phyloP scores from a whole-genome alignment of 2,329 filamentous ascomycete genomes.

The Alternaria metachromatica region DNA sequence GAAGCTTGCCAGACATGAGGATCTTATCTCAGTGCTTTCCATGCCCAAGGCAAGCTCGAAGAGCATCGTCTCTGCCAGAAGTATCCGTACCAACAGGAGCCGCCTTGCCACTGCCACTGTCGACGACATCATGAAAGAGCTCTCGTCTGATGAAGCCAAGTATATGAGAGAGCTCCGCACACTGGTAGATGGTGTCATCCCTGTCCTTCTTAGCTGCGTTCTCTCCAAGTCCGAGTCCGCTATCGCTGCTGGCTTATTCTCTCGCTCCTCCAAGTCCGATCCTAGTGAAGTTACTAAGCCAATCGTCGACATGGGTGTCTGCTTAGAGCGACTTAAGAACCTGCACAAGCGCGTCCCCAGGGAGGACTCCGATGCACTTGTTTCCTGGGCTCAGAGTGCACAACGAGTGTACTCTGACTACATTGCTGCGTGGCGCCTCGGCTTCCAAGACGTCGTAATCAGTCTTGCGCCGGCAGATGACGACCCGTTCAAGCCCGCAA shows the following conservation, averaged over 20 bases:
- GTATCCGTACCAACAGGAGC: slow-evolving; percentile 75
- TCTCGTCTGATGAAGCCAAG: slow-evolving; percentile 81
- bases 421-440: slow-evolving; percentile 85
- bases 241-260: slow-evolving; percentile 71
- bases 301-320: slow-evolving; percentile 92
- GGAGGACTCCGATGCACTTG: slow-evolving; percentile 72
- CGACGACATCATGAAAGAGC: slow-evolving; percentile 77
- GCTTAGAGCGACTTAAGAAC: slow-evolving; percentile 81
- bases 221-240: slow-evolving; percentile 73
- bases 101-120: slow-evolving; percentile 72
- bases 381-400: slow-evolving; percentile 81
- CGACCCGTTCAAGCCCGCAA: slow-evolving; percentile 58
- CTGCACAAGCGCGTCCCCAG: slow-evolving; percentile 82
- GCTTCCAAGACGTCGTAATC: slow-evolving; percentile 93
- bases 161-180: slow-evolving; percentile 93
- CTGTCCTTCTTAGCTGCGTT: slow-evolving; percentile 85
- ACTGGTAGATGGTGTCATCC: slow-evolving; percentile 91
- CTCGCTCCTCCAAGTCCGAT: slow-evolving; percentile 64
- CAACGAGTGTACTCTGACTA: slow-evolving; percentile 85
- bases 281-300: slow-evolving; percentile 73
- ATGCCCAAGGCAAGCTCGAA: slow-evolving; percentile 68
- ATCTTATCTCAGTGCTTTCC: slow-evolving; percentile 91
- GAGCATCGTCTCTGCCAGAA: slow-evolving; percentile 78
- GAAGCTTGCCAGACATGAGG: slow-evolving; percentile 87
- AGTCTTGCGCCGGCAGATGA: slow-evolving; percentile 82